Evolutionary conservation across 164 flowering plant species (phyloP), one percentile per base, ranked within the genome.

Genomic region (Magnolia sinica): DNA sequence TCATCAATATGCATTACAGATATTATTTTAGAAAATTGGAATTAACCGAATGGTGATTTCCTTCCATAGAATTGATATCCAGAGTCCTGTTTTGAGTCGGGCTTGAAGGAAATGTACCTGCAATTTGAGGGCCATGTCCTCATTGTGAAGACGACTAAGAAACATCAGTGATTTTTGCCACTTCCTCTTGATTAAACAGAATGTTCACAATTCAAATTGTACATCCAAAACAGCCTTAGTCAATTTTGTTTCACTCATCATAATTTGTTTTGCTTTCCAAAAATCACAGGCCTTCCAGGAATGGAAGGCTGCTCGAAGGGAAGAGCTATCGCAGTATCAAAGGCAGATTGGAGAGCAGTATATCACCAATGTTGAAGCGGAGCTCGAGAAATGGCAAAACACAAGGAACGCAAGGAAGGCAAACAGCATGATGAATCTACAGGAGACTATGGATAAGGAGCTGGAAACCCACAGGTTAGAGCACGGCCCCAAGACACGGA

Each of bases 371-470:
- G 97, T 87, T 50, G 99, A 92, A 75, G 89, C 85, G 79, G 97
- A 92, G 74, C 81, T 90, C 73, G 97, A 96, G 78, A 91, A 94
- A 84, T 89, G 97, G 98, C 91, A 89, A 75, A 94, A 90, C 81
- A 88, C 84, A 20, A 89, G 96, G 77, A 89, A 86, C 68, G 76
- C 85, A 23, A 87, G 95, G 73, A 93, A 86, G 81, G 82, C 77
- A 75, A 90, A 86, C 86, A 89, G 87, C 70, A 20, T 78, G 77
- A 71, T 83, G 73, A 91, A 91, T 85, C 83, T 91, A 50, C 98
- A 96, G 85, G 99, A 96, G 81, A 92, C 96, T 0, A 94, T 96
- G 99, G 99, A 96, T 86, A 85, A 93, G 83, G 99, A 96, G 74
- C 81, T 96, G 81, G 99, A 96, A 78, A 90, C 91, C 63, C 99